A percentile compares a stretch with the other conserved stretches of the same genome.
These are phyloP conservation scores for Boletus pseudopeckii DNA, from an alignment of 768 basidiomycete genomes.

Conservation along the genomic window DNA sequence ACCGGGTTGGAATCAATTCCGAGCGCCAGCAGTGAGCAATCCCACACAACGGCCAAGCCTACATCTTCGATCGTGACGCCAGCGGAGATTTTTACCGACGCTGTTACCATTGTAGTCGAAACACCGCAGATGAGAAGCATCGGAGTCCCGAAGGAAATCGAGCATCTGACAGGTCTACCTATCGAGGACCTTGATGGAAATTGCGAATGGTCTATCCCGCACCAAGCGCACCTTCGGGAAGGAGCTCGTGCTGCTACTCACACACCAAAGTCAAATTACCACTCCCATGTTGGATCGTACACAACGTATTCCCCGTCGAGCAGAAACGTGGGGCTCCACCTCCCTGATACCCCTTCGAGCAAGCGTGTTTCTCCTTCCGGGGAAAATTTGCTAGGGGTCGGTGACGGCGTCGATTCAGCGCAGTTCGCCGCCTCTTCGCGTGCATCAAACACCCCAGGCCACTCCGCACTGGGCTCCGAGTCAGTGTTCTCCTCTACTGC, in stretches of 20 bases:
- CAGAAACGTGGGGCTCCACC: constrained; percentile 6
- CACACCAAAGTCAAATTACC: constrained; percentile 2
- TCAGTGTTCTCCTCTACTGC: constrained; percentile 1
- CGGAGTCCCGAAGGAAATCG: background rate
- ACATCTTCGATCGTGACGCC: background rate
- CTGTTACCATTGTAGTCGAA: background rate
- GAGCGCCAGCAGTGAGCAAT: background rate
- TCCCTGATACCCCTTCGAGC: background rate
- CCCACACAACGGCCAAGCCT: background rate
- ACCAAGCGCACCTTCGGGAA: background rate
- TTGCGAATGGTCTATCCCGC: background rate
- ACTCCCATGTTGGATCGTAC: constrained; percentile 1
- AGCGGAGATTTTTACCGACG: background rate
- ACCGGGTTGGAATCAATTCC: background rate
- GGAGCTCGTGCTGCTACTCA: background rate
- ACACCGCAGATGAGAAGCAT: background rate
- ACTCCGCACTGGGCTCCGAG: background rate
- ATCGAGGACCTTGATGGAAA: constrained; percentile 3
- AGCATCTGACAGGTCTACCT: background rate
- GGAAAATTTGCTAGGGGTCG: background rate
- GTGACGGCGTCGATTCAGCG: background rate
- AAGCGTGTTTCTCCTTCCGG: background rate
- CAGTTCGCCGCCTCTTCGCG: constrained; percentile 2
- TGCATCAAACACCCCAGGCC: constrained; percentile 2
- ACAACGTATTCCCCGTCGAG: constrained; percentile 4